Evolutionary conservation across 768 basidiomycete genomes (phyloP).

Genomic region (Tulasnella sp.): DNA sequence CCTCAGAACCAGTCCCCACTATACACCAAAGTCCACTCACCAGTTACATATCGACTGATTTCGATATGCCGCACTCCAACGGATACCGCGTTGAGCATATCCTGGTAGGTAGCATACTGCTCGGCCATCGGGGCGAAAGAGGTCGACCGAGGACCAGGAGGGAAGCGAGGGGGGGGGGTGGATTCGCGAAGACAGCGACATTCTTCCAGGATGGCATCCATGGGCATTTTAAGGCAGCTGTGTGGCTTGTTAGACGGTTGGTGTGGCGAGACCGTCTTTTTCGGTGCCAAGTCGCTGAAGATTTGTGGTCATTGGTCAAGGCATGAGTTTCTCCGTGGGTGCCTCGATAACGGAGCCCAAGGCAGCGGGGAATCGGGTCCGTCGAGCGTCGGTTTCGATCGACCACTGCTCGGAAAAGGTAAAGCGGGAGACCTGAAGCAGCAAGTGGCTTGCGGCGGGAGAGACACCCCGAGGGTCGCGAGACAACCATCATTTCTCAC

Average conservation of each 20-base stretch:
- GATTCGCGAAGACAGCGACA: neutral
- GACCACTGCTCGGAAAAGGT: too few species aligned
- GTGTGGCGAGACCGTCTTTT: neutral
- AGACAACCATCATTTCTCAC: too few species aligned
- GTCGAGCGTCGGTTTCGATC: neutral
- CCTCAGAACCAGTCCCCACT: neutral
- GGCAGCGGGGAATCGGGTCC: too few species aligned
- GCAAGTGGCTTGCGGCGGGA: too few species aligned
- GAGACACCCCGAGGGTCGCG: too few species aligned
- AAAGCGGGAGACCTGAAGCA: too few species aligned
- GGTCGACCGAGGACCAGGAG: neutral
- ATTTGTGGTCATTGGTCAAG: neutral
- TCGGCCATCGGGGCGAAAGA: neutral
- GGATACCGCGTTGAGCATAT: neutral
- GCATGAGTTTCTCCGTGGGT: neutral
- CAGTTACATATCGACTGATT: conserved; percentile 25
- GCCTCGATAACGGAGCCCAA: neutral
- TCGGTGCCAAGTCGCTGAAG: neutral
- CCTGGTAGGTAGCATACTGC: neutral
- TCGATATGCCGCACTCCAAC: conserved; percentile 1
- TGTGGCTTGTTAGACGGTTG: neutral
- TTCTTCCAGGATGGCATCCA: neutral
- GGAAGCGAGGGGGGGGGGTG: neutral
- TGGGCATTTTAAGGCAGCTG: neutral
- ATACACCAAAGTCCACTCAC: neutral